Percentiles rank a stretch among this genome's conserved stretches.
Evolutionary conservation across 495 filamentous ascomycete species (phyloP).

Genomic region (Penicillium ucsense): DNA sequence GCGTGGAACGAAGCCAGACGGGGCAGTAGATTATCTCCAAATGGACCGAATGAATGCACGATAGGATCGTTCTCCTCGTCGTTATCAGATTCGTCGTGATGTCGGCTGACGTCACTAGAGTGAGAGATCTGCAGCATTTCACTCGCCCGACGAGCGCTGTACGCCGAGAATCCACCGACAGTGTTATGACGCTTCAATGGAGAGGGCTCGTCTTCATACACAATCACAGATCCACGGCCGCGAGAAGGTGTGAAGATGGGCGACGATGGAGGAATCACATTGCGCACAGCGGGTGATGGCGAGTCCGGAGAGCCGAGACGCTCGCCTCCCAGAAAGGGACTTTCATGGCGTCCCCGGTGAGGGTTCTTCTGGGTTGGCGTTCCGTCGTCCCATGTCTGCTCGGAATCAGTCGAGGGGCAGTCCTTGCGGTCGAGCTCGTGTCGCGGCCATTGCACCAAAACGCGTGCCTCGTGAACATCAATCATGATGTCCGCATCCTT

Average conservation of each 20-base stretch:
- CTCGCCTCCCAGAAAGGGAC: constrained; percentile 54
- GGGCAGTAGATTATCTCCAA: constrained; percentile 68
- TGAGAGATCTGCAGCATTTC: constrained; percentile 30
- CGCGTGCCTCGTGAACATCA: constrained; percentile 86
- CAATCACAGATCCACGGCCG: constrained; percentile 41
- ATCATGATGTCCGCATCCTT: constrained; percentile 88
- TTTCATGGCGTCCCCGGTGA: constrained; percentile 37
- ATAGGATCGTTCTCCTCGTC: constrained; percentile 92
- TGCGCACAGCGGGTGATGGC: constrained; percentile 53
- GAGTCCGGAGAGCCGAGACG: constrained; percentile 63
- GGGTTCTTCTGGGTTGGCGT: constrained; percentile 28
- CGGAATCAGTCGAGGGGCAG: constrained; percentile 51
- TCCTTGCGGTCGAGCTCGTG: constrained; percentile 42
- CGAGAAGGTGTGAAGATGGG: constrained; percentile 31
- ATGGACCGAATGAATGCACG: constrained; percentile 81
- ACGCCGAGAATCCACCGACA: constrained; percentile 13
- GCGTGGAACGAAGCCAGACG: constrained; percentile 67
- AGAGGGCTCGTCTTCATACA: constrained; percentile 51
- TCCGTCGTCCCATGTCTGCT: constrained; percentile 60
- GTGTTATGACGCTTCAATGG: constrained; percentile 28
- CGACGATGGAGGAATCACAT: constrained; percentile 34
- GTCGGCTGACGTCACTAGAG: constrained; percentile 47
- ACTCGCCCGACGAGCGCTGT: constrained; percentile 18
- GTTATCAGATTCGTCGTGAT: constrained; percentile 60
- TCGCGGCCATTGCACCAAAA: constrained; percentile 78